These are phyloP conservation scores for Amylostereum areolatum DNA, from an alignment of 1,284 basidiomycete species.

Conservation along the genomic window DNA sequence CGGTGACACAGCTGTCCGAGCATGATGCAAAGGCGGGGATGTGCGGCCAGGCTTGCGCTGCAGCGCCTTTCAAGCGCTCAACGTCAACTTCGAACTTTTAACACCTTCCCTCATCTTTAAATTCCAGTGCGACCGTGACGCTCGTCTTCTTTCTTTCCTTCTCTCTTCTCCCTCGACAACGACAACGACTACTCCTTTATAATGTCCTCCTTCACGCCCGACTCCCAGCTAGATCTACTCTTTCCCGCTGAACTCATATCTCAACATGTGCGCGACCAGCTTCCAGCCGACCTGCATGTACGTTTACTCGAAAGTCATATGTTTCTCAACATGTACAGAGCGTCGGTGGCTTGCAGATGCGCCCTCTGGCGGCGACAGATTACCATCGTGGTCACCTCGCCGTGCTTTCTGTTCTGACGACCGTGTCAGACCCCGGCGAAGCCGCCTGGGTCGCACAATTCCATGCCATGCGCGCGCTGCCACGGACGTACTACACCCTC, in stretches of 20 bases:
- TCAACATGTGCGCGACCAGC: conserved; percentile 44
- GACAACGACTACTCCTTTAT: too few relatives aligned
- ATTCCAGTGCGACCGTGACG: too few relatives aligned
- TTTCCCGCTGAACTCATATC: conserved; percentile 70
- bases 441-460: conserved; percentile 68
- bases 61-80: too few relatives aligned
- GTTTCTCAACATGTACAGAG: background rate
- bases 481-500: conserved; percentile 76
- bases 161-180: too few relatives aligned
- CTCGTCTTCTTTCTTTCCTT: too few relatives aligned
- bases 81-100: too few relatives aligned
- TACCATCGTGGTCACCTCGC: conserved; percentile 79
- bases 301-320: conserved; percentile 16
- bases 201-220: conserved; percentile 49
- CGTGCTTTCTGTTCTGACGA: conserved; percentile 78
- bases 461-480: conserved; percentile 44
- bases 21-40: too few relatives aligned
- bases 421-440: conserved; percentile 72
- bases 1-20: too few relatives aligned
- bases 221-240: conserved; percentile 66
- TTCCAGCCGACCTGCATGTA: conserved; percentile 56
- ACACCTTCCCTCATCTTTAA: too few relatives aligned
- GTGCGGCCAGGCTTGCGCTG: too few relatives aligned
- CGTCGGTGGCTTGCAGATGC: conserved; percentile 50
- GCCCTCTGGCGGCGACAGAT: conserved; percentile 85